phyloP scores from a whole-genome alignment of 2,329 filamentous ascomycete genomes.

The Ascochyta clinopodiicola region DNA sequence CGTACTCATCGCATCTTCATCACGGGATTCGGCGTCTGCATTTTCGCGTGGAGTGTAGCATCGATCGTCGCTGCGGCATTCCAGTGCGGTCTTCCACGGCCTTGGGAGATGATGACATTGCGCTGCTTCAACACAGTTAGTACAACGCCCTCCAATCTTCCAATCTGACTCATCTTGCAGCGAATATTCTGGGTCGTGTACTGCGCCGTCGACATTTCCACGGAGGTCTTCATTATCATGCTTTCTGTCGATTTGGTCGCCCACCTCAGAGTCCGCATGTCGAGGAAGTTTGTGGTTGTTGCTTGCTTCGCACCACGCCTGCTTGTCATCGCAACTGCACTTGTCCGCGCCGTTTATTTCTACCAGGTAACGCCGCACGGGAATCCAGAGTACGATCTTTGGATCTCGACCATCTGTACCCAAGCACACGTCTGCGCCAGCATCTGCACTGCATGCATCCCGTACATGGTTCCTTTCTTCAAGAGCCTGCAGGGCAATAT shows the following conservation, averaged over 20 bases:
- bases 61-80: slow-evolving; percentile 37
- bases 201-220: slow-evolving; percentile 42
- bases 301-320: slow-evolving; percentile 43
- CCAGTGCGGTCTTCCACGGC: slow-evolving; percentile 40
- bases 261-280: slow-evolving; percentile 33
- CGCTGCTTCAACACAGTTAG: slow-evolving; percentile 41
- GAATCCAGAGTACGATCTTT: slow-evolving; percentile 35
- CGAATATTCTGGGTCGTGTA: slow-evolving; percentile 44
- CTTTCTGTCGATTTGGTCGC: slow-evolving; percentile 40
- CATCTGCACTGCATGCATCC: slow-evolving; percentile 44
- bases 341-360: slow-evolving; percentile 39
- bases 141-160: neutral
- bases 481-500: slow-evolving; percentile 26
- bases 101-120: slow-evolving; percentile 37
- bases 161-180: slow-evolving; percentile 29
- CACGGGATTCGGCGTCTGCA: slow-evolving; percentile 29
- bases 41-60: slow-evolving; percentile 35
- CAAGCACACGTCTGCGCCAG: slow-evolving; percentile 38
- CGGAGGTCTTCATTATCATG: slow-evolving; percentile 40
- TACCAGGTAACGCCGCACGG: slow-evolving; percentile 38
- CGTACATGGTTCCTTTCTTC: slow-evolving; percentile 42
- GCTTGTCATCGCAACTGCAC: slow-evolving; percentile 34
- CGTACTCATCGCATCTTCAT: slow-evolving; percentile 29
- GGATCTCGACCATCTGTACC: slow-evolving; percentile 37
- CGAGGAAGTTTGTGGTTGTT: slow-evolving; percentile 35